Evolutionary conservation across 495 filamentous ascomycete species (phyloP).

Genomic region (Xanthoparmelia taractica): DNA sequence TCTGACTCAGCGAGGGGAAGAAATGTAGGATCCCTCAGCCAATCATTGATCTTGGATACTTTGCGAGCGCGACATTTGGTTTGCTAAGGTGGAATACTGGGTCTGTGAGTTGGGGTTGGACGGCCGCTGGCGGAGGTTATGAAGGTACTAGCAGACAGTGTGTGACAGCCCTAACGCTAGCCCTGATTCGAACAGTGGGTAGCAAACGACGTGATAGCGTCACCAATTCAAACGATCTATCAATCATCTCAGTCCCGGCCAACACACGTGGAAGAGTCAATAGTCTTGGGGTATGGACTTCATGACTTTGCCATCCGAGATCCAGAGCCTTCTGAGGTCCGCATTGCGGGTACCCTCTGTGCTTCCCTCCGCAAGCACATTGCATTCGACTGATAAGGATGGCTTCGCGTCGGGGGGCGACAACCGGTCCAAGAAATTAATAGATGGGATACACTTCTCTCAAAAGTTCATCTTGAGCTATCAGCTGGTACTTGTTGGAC

Average conservation of each 20-base stretch:
- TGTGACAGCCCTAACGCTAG: not conserved
- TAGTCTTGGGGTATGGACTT: not conserved
- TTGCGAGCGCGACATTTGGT: not conserved
- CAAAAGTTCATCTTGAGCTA: conserved; percentile 18
- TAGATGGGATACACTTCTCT: conserved; percentile 17
- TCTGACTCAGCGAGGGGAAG: too few relatives aligned
- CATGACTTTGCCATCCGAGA: not conserved
- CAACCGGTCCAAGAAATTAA: conserved; percentile 12
- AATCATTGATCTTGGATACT: not conserved
- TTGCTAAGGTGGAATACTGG: not conserved
- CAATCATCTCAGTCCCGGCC: not conserved
- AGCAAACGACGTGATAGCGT: not conserved
- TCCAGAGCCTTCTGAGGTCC: not conserved
- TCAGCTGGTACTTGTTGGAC: conserved; percentile 14
- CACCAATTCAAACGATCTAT: not conserved
- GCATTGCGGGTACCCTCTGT: not conserved
- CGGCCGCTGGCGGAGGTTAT: not conserved
- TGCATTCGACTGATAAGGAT: conserved; percentile 9
- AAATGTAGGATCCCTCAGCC: conserved; percentile 3
- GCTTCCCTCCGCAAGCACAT: not conserved
- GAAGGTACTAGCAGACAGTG: too few relatives aligned
- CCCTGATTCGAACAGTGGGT: not conserved
- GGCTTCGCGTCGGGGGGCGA: conserved; percentile 5
- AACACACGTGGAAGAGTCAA: not conserved
- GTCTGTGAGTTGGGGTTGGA: not conserved